Conservation (phyloP, 345 rosid species). For the Brassica cretica region DNA sequence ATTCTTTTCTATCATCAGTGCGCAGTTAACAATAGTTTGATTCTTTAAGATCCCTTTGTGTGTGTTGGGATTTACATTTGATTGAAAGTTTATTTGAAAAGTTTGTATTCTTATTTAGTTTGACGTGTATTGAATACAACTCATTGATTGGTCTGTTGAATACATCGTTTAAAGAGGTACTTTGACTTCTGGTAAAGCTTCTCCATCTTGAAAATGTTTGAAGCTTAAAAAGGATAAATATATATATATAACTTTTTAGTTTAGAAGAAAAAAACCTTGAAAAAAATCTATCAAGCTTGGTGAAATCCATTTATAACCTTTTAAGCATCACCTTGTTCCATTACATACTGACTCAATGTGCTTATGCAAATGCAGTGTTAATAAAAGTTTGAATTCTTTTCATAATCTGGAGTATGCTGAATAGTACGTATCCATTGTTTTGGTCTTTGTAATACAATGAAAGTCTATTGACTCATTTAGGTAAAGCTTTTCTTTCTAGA, state of each 20-base stretch:
- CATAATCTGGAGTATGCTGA: too few relatives aligned
- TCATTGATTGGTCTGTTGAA: constrained; percentile 12
- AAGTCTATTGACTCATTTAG: background rate
- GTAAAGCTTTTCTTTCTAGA: background rate
- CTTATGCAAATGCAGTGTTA: too few relatives aligned
- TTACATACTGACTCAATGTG: too few relatives aligned
- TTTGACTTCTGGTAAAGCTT: constrained; percentile 14
- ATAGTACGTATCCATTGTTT: background rate
- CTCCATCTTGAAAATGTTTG: background rate
- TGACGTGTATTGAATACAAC: background rate
- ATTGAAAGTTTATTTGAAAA: constrained; percentile 11
- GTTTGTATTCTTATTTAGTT: constrained; percentile 15
- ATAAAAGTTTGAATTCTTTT: too few relatives aligned
- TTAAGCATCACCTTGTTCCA: too few relatives aligned
- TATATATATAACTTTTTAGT: background rate
- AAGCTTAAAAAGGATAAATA: background rate
- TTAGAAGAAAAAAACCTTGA: background rate
- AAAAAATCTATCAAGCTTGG: background rate
- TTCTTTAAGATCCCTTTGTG: constrained; percentile 32
- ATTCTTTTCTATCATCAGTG: background rate
- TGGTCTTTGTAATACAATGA: background rate
- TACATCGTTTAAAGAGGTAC: background rate
- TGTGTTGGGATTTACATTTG: constrained; percentile 33
- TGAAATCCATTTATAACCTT: background rate
- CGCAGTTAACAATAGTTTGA: constrained; percentile 19